phyloP scores from a whole-genome alignment of 495 filamentous ascomycete species.

The Talaromyces liani region DNA sequence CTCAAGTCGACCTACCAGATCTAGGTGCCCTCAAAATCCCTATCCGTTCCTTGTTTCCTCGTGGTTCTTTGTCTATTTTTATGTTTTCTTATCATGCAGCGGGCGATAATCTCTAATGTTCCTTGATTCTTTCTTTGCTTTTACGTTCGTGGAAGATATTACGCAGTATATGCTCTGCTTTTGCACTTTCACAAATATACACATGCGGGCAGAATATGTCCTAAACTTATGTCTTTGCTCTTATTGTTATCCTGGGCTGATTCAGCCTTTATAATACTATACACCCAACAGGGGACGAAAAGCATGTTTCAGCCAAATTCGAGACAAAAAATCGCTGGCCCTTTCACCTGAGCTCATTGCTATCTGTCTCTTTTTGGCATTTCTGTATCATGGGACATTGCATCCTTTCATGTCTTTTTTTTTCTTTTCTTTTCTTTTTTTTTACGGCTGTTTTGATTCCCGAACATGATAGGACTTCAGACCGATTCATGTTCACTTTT shows the following conservation, averaged over 20 bases:
- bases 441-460: slow-evolving; percentile 1
- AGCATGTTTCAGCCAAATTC: slow-evolving; percentile 1
- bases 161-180: background rate
- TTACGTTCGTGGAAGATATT: slow-evolving; percentile 4
- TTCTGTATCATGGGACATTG: background rate
- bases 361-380: background rate
- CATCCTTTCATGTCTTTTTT: background rate
- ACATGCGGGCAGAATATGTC: background rate
- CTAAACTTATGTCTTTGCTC: slow-evolving; percentile 1
- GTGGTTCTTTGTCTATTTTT: background rate
- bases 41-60: background rate
- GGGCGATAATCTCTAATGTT: slow-evolving; percentile 6
- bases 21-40: slow-evolving; percentile 14
- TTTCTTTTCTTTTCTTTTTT: background rate
- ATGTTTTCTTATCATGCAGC: slow-evolving; percentile 2
- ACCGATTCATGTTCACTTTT: background rate
- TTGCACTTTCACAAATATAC: background rate
- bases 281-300: background rate
- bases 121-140: background rate
- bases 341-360: background rate
- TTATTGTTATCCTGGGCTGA: background rate
- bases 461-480: background rate
- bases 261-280: background rate
- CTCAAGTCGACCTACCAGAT: slow-evolving; percentile 39
- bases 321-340: background rate